Evolutionary conservation across 169 alveolate genomes (phyloP).

Genomic region (Cytauxzoon felis): DNA sequence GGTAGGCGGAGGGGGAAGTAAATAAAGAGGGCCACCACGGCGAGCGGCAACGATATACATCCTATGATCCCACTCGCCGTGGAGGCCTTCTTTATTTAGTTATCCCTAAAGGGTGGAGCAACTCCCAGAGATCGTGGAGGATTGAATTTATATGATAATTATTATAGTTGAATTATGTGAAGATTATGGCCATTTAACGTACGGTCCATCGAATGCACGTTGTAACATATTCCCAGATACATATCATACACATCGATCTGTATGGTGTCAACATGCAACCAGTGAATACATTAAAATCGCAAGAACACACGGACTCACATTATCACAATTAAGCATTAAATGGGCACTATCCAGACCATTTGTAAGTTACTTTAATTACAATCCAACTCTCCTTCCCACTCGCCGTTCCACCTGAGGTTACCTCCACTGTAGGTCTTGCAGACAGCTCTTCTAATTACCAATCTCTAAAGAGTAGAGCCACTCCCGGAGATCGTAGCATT

Average conservation of each 20-base stretch:
- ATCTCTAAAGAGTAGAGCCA: too few species aligned
- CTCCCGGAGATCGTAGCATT: too few species aligned
- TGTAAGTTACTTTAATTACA: conserved; percentile 32
- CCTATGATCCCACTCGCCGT: too few species aligned
- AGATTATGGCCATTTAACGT: conserved; percentile 77
- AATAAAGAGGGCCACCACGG: too few species aligned
- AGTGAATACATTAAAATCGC: conserved; percentile 78
- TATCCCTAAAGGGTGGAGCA: too few species aligned
- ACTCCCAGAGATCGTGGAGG: conserved; percentile 41
- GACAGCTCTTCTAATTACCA: too few species aligned
- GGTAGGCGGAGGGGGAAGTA: too few species aligned
- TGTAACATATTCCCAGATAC: conserved; percentile 75
- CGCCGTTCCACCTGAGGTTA: too few species aligned
- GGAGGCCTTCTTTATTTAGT: too few species aligned
- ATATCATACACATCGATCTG: conserved; percentile 79
- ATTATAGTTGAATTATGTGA: conserved; percentile 68
- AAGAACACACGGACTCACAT: conserved; percentile 74
- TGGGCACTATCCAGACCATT: conserved; percentile 77
- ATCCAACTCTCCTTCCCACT: too few species aligned
- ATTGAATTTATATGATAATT: conserved; percentile 8
- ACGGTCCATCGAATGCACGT: conserved; percentile 78
- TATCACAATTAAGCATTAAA: conserved; percentile 71
- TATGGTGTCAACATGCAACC: conserved; percentile 80
- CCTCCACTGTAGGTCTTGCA: too few species aligned
- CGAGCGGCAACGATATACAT: too few species aligned